phyloP scores from a whole-genome alignment of 78 protist genomes.

The Speleostelium caveatum region DNA sequence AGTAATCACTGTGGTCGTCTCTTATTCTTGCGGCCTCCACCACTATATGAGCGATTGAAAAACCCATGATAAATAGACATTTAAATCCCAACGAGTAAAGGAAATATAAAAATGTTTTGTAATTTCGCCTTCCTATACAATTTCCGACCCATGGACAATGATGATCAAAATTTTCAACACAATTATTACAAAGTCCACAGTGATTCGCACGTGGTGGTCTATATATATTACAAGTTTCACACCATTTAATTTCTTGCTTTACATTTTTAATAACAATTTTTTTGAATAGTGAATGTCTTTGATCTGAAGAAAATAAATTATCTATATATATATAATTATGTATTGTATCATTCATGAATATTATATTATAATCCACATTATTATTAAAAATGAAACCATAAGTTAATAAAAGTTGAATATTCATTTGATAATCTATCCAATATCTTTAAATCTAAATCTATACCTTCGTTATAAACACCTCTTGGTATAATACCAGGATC shows the following conservation, averaged over 20 bases:
- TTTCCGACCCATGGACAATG: slow-evolving; percentile 87
- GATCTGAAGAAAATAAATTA: slow-evolving; percentile 61
- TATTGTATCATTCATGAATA: background rate
- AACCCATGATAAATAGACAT: slow-evolving; percentile 58
- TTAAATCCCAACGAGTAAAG: slow-evolving; percentile 26
- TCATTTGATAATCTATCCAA: background rate
- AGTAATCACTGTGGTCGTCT: slow-evolving; percentile 19
- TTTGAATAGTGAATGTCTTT: slow-evolving; percentile 57
- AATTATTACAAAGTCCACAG: slow-evolving; percentile 88
- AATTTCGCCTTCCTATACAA: slow-evolving; percentile 81
- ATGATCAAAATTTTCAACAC: slow-evolving; percentile 90
- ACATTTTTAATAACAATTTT: slow-evolving; percentile 12
- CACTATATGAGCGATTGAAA: slow-evolving; percentile 53
- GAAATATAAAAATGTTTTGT: slow-evolving; percentile 73
- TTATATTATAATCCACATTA: background rate
- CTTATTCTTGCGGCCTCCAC: slow-evolving; percentile 20
- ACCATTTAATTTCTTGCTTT: slow-evolving; percentile 70
- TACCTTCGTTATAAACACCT: slow-evolving; percentile 33
- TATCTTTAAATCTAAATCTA: background rate
- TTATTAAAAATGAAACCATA: background rate
- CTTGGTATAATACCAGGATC: slow-evolving; percentile 80
- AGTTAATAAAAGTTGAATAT: background rate
- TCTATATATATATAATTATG: no score
- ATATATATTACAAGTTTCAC: slow-evolving; percentile 84
- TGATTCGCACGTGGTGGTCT: slow-evolving; percentile 90